phyloP scores from a whole-genome alignment of 208 protist genomes.

The Histomonas meleagridis region DNA sequence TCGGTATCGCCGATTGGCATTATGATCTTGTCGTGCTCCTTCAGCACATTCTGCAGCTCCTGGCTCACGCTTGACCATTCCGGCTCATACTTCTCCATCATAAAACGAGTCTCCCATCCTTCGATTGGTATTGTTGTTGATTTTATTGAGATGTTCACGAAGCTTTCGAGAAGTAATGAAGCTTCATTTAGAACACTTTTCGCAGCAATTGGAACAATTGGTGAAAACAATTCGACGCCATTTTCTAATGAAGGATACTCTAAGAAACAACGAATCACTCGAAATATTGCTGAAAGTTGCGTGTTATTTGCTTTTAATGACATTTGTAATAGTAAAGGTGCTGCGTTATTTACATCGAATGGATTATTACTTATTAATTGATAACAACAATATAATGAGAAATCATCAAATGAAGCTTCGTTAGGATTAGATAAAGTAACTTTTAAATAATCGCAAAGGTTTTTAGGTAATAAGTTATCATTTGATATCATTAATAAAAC shows the following conservation, averaged over 20 bases:
- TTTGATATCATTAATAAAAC: background rate
- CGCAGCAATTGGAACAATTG: background rate
- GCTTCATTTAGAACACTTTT: background rate
- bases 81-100: too few species aligned
- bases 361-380: background rate
- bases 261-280: background rate
- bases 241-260: background rate
- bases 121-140: too few species aligned
- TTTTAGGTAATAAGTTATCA: background rate
- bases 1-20: too few species aligned
- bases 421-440: background rate
- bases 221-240: background rate
- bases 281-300: background rate
- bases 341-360: background rate
- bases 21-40: too few species aligned
- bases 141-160: background rate
- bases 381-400: background rate
- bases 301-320: background rate
- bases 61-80: too few species aligned
- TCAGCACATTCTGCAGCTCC: too few species aligned
- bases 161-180: background rate
- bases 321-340: background rate
- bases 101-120: too few species aligned
- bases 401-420: background rate
- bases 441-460: background rate